phyloP scores from a whole-genome alignment of 192 early-diverging fungal species.

The Backusella psychrophila region DNA sequence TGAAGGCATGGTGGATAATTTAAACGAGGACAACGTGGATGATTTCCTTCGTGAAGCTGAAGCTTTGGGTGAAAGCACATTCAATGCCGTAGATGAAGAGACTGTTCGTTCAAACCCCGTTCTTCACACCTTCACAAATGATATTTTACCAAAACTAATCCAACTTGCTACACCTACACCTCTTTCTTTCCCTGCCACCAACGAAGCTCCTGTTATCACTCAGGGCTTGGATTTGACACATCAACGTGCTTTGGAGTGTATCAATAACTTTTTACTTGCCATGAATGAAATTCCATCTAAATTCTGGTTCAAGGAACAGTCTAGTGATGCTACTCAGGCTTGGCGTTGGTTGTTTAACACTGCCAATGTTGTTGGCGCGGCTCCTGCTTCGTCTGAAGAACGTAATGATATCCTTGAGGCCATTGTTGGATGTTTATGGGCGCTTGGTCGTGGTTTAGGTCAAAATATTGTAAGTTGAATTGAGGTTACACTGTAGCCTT shows the following conservation, averaged over 20 bases:
- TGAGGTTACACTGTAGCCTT: not conserved
- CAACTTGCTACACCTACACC: conserved; percentile 46
- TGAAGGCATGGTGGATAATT: conserved; percentile 44
- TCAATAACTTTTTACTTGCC: conserved; percentile 77
- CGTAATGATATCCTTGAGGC: conserved; percentile 61
- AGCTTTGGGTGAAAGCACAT: conserved; percentile 34
- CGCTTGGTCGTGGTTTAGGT: conserved; percentile 64
- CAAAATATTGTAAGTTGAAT: conserved; percentile 46
- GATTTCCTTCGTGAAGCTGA: conserved; percentile 35
- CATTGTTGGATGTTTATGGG: conserved; percentile 75
- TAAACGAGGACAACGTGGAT: conserved; percentile 15
- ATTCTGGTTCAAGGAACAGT: conserved; percentile 60
- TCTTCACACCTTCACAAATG: conserved; percentile 44
- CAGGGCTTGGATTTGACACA: conserved; percentile 57
- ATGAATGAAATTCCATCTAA: conserved; percentile 64
- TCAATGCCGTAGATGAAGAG: conserved; percentile 29
- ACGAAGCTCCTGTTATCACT: conserved; percentile 37
- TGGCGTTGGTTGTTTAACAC: conserved; percentile 64
- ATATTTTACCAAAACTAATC: conserved; percentile 48
- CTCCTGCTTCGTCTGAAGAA: conserved; percentile 34
- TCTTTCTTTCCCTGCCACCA: conserved; percentile 42
- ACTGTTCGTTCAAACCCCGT: conserved; percentile 36
- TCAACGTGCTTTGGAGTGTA: conserved; percentile 65
- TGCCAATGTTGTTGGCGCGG: conserved; percentile 47
- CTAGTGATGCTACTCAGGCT: conserved; percentile 40